phyloP scores from a whole-genome alignment of 805 yeast genomes.

The Candida anglica region DNA sequence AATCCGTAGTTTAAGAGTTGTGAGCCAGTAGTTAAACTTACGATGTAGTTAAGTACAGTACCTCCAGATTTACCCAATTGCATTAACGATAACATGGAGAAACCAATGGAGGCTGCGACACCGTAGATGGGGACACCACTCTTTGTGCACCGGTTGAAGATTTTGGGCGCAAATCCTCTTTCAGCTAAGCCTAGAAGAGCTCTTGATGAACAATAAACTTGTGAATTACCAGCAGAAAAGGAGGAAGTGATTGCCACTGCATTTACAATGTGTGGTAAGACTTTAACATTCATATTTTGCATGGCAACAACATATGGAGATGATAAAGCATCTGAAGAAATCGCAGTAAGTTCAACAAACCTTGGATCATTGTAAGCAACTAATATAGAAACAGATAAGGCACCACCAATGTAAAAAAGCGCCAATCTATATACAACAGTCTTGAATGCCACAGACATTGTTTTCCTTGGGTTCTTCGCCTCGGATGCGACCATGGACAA shows the following conservation, averaged over 20 bases:
- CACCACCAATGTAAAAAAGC: constrained; percentile 41
- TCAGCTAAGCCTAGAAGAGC: constrained; percentile 32
- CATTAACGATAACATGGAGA: constrained; percentile 27
- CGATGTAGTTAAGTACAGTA: constrained; percentile 42
- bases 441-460: constrained; percentile 38
- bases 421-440: constrained; percentile 43
- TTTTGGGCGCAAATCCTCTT: constrained; percentile 34
- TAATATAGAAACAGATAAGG: constrained; percentile 37
- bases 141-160: constrained; percentile 45
- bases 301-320: constrained; percentile 29
- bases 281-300: constrained; percentile 26
- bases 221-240: constrained; percentile 32
- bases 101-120: constrained; percentile 29
- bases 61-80: constrained; percentile 23
- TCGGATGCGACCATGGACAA: constrained; percentile 43
- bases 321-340: constrained; percentile 23
- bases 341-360: constrained; percentile 13
- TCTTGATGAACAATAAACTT: constrained; percentile 27
- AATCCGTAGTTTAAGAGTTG: constrained; percentile 45
- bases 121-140: constrained; percentile 70
- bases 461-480: constrained; percentile 37
- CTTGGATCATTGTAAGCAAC: constrained; percentile 31
- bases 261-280: constrained; percentile 32
- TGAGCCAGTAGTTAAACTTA: constrained; percentile 43
- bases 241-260: constrained; percentile 38